Evolutionary conservation across 805 yeast species (phyloP).

Genomic region (Maudiozyma saulgeensis): DNA sequence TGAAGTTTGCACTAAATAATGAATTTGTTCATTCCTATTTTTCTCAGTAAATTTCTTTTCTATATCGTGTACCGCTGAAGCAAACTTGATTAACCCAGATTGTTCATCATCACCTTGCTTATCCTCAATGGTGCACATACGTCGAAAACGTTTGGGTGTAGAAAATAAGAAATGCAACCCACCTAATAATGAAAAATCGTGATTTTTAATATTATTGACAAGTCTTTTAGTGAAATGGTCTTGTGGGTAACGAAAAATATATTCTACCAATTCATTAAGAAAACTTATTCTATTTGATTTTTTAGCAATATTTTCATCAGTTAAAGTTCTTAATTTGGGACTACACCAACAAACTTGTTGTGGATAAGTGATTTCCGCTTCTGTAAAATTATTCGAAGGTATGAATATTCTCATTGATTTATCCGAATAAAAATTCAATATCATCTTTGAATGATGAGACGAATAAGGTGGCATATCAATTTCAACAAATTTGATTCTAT

Average conservation of each 20-base stretch:
- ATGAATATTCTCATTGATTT: constrained; percentile 41
- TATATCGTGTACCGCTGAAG: not conserved
- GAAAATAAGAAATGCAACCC: constrained; percentile 33
- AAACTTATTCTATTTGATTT: not conserved
- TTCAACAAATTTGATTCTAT: constrained; percentile 17
- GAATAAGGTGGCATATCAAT: constrained; percentile 34
- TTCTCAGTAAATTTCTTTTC: not conserved
- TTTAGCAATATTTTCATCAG: not conserved
- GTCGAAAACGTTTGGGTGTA: too few species aligned
- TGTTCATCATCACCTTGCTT: too few species aligned
- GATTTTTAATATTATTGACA: not conserved
- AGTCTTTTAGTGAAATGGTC: too few species aligned
- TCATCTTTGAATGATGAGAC: constrained; percentile 60
- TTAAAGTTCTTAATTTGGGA: constrained; percentile 30
- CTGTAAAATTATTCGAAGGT: constrained; percentile 51
- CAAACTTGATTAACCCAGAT: not conserved
- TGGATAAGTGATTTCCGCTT: constrained; percentile 43
- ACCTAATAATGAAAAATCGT: too few species aligned
- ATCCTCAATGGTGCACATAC: too few species aligned
- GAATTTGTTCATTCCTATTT: constrained; percentile 2
- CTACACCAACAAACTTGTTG: constrained; percentile 63
- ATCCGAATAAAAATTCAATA: constrained; percentile 45
- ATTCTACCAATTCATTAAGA: not conserved
- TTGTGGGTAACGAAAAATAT: too few species aligned
- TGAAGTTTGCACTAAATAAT: constrained; percentile 30